These are phyloP conservation scores for Xylogone sp. DNA, from an alignment of 2,329 filamentous ascomycete species.

Conservation along the genomic window DNA sequence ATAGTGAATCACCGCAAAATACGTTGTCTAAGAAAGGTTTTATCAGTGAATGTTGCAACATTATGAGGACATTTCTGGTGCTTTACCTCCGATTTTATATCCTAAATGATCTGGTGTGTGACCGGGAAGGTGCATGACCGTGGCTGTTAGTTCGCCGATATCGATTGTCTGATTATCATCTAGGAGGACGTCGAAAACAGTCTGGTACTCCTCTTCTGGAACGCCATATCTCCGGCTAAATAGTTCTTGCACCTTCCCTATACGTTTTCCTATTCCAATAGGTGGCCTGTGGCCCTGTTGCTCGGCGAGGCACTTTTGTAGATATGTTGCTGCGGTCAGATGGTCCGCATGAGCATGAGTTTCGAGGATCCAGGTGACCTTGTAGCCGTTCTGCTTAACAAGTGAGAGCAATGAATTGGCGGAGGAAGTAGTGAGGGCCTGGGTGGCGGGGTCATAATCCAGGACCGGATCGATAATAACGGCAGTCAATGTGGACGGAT, in stretches of 20 bases:
- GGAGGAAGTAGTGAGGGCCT: constrained; percentile 42
- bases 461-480: constrained; percentile 61
- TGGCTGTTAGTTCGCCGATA: constrained; percentile 42
- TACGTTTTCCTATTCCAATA: constrained; percentile 54
- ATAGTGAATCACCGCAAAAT: constrained; percentile 49
- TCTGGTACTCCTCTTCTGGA: constrained; percentile 34
- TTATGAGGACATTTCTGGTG: background rate
- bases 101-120: constrained; percentile 58
- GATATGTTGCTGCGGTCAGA: constrained; percentile 54
- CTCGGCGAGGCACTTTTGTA: constrained; percentile 40
- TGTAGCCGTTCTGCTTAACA: constrained; percentile 41
- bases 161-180: constrained; percentile 49
- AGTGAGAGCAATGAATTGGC: constrained; percentile 49
- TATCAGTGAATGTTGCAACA: background rate
- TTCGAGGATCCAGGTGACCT: constrained; percentile 51
- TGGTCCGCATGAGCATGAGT: constrained; percentile 62
- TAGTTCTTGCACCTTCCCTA: constrained; percentile 44
- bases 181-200: constrained; percentile 49
- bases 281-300: constrained; percentile 26
- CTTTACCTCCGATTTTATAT: constrained; percentile 46
- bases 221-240: constrained; percentile 49
- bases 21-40: constrained; percentile 25
- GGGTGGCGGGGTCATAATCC: constrained; percentile 46
- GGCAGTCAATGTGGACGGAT: constrained; percentile 42
- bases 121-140: constrained; percentile 51